Conservation (phyloP, 257 asterid genomes). For the Solanum chaucha region DNA sequence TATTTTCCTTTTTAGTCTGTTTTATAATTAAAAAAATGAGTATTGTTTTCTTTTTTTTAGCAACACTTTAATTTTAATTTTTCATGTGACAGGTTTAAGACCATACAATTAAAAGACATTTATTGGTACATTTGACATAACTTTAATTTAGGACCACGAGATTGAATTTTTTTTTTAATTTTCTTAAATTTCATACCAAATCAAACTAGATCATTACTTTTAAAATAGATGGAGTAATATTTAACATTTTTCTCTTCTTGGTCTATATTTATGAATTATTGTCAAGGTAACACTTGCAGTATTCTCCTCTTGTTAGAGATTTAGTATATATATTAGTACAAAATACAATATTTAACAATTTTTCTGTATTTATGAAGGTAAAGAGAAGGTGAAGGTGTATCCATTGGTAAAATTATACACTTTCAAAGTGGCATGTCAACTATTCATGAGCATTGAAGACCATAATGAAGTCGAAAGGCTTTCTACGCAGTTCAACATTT, state of each 20-base stretch:
- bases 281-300: neutral
- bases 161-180: too few relatives aligned
- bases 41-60: too few relatives aligned
- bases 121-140: too few relatives aligned
- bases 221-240: too few relatives aligned
- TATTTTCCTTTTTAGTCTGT: neutral
- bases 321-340: neutral
- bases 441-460: conserved; percentile 72
- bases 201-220: neutral
- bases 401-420: conserved; percentile 52
- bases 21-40: neutral
- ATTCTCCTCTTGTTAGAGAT: neutral
- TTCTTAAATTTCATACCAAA: neutral
- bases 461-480: conserved; percentile 32
- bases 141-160: neutral
- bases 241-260: neutral
- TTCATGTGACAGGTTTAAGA: neutral
- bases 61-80: too few relatives aligned
- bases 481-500: conserved; percentile 33
- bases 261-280: neutral
- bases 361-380: conserved; percentile 19
- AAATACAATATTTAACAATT: too few relatives aligned
- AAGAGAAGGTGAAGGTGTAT: conserved; percentile 34
- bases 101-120: too few relatives aligned
- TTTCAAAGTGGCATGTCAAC: conserved; percentile 68